A percentile compares a stretch with the other conserved stretches of the same genome.
Evolutionary conservation across 495 filamentous ascomycete genomes (phyloP).

Genomic region (Aspergillus coremiiformis): DNA sequence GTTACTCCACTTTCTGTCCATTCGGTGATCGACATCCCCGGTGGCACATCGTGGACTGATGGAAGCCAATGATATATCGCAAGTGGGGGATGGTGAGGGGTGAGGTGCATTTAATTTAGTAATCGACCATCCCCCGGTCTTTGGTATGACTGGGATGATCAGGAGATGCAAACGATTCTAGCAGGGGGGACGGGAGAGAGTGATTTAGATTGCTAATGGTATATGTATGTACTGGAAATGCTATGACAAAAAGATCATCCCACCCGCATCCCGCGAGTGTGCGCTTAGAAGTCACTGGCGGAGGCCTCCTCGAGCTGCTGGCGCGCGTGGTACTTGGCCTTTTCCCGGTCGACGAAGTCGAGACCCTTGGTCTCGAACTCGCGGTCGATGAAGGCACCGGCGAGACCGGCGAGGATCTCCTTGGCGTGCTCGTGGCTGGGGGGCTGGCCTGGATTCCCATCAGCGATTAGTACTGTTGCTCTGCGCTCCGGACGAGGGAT

Average conservation of each 20-base stretch:
- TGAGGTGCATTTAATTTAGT: too few species aligned
- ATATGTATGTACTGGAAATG: too few species aligned
- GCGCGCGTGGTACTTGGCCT: slow-evolving; percentile 56
- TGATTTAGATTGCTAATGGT: too few species aligned
- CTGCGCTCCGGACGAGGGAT: background rate
- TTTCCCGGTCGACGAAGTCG: slow-evolving; percentile 59
- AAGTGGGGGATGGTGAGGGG: too few species aligned
- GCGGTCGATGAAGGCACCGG: slow-evolving; percentile 65
- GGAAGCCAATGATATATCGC: too few species aligned
- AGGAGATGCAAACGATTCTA: too few species aligned
- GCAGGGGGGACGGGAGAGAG: too few species aligned
- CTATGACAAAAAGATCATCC: background rate
- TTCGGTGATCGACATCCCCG: too few species aligned
- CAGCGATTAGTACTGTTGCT: background rate
- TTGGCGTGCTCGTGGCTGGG: slow-evolving; percentile 61
- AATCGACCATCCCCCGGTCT: too few species aligned
- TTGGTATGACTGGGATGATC: too few species aligned
- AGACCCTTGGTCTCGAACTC: slow-evolving; percentile 66
- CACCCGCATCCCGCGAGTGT: background rate
- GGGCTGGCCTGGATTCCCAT: slow-evolving; percentile 44
- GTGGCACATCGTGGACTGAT: too few species aligned
- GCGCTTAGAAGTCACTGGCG: slow-evolving; percentile 17
- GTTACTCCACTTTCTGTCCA: too few species aligned
- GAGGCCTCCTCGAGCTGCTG: slow-evolving; percentile 49
- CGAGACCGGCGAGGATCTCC: slow-evolving; percentile 61